A percentile compares a stretch with the other conserved stretches of the same genome.
phyloP scores from a whole-genome alignment of 345 rosid genomes.

The Boechera divaricarpa region DNA sequence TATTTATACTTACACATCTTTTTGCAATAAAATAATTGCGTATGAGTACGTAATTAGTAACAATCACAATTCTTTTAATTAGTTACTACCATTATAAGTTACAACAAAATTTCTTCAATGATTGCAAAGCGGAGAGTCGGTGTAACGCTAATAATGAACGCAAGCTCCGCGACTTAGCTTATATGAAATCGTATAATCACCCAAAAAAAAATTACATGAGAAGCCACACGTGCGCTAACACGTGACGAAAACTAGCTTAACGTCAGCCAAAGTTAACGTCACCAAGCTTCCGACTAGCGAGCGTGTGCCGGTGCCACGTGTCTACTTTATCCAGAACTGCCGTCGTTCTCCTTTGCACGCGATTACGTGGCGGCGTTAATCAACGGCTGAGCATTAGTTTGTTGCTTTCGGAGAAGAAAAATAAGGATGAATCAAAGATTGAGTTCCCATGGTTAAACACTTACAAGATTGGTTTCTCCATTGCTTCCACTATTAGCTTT shows the following conservation, averaged over 20 bases:
- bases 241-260: conserved; percentile 15
- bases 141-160: not conserved
- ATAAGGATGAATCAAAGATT: not conserved
- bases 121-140: conserved; percentile 18
- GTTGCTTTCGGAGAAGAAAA: conserved; percentile 42
- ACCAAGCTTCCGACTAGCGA: not conserved
- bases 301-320: conserved; percentile 35
- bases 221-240: conserved; percentile 20
- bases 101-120: no score
- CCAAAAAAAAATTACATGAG: not conserved
- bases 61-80: not conserved
- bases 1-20: conserved; percentile 18
- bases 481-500: not conserved
- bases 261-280: conserved; percentile 35
- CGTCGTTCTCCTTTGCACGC: conserved; percentile 24
- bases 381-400: conserved; percentile 26
- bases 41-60: conserved; percentile 2
- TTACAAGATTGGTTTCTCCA: not conserved
- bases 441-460: not conserved
- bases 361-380: conserved; percentile 43
- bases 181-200: not conserved
- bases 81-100: no score
- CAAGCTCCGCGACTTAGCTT: not conserved
- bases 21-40: not conserved
- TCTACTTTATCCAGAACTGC: conserved; percentile 1